A percentile compares a stretch with the other conserved stretches of the same genome.
Evolutionary conservation across 2,329 filamentous ascomycete genomes (phyloP).

Genomic region (Penicillium sp.): DNA sequence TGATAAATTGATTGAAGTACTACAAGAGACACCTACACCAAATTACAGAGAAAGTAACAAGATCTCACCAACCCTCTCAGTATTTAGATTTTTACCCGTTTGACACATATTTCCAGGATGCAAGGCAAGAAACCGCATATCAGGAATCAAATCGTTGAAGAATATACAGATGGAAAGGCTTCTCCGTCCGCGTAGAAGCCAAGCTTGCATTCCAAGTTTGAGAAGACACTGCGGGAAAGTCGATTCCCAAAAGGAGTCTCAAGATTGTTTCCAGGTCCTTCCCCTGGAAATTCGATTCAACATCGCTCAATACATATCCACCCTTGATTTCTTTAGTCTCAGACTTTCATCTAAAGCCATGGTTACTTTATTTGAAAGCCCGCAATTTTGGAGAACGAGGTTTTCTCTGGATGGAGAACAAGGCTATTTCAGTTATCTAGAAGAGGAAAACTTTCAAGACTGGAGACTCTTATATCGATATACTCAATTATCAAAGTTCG

Average conservation of each 20-base stretch:
- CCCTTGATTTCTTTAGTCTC: constrained; percentile 5
- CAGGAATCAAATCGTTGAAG: background rate
- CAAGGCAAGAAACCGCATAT: background rate
- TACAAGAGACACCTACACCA: background rate
- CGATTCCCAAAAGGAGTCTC: background rate
- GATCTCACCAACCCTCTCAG: background rate
- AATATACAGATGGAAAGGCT: background rate
- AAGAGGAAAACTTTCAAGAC: background rate
- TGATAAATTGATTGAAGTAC: background rate
- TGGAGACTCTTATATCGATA: constrained; percentile 1
- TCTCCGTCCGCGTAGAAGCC: background rate
- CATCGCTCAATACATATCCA: constrained; percentile 9
- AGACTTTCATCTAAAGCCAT: constrained; percentile 8
- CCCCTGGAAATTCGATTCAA: constrained; percentile 11
- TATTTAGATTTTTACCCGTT: background rate
- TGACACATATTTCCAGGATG: background rate
- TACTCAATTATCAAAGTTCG: background rate
- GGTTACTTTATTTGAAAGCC: constrained; percentile 4
- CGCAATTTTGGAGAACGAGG: constrained; percentile 9
- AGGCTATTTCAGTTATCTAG: constrained; percentile 1
- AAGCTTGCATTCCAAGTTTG: background rate
- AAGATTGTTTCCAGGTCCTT: constrained; percentile 1
- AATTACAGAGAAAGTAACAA: background rate
- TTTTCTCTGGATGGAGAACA: constrained; percentile 6
- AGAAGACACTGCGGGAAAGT: background rate